These are phyloP conservation scores for Debaryomycetaceae sp. DNA, from an alignment of 1,139 yeast species.

Conservation along the genomic window DNA sequence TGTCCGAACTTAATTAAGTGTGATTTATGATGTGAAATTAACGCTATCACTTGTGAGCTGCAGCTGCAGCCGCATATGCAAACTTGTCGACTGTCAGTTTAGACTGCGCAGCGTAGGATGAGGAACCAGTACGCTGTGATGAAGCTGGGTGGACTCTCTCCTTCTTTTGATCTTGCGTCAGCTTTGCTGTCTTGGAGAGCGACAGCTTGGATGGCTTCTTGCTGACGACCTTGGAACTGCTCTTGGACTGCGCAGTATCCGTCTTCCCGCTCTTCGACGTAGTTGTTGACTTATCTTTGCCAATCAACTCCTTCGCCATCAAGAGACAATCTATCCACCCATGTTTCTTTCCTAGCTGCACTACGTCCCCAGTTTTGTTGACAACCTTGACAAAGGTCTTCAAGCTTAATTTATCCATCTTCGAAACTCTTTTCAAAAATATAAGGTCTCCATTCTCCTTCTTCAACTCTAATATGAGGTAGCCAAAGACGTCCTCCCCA, in stretches of 20 bases:
- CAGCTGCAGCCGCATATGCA: conserved; percentile 50
- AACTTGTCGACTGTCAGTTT: conserved; percentile 21
- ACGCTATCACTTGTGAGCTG: conserved; percentile 28
- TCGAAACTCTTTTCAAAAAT: conserved; percentile 45
- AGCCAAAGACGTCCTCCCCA: conserved; percentile 46
- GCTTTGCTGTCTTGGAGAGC: conserved; percentile 2
- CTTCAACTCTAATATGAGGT: conserved; percentile 60
- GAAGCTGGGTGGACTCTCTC: background rate
- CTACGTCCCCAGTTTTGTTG: conserved; percentile 29
- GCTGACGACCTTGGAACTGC: background rate
- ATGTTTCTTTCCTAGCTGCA: conserved; percentile 33
- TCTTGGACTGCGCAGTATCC: background rate
- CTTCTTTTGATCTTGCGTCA: conserved; percentile 5
- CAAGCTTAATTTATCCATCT: conserved; percentile 19
- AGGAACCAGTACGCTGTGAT: background rate
- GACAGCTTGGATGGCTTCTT: conserved; percentile 3
- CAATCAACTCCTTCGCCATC: conserved; percentile 40
- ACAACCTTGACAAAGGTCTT: conserved; percentile 36
- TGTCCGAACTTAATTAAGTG: no score
- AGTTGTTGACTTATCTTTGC: conserved; percentile 1
- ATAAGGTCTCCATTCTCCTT: conserved; percentile 56
- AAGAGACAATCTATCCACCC: conserved; percentile 49
- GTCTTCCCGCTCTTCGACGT: background rate
- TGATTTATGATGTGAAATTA: background rate
- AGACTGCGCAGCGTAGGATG: conserved; percentile 1